Evolutionary conservation across 176 grass and related monocot genomes (phyloP), one percentile per base, ranked within the genome.

Genomic region (Juncus inflexus): DNA sequence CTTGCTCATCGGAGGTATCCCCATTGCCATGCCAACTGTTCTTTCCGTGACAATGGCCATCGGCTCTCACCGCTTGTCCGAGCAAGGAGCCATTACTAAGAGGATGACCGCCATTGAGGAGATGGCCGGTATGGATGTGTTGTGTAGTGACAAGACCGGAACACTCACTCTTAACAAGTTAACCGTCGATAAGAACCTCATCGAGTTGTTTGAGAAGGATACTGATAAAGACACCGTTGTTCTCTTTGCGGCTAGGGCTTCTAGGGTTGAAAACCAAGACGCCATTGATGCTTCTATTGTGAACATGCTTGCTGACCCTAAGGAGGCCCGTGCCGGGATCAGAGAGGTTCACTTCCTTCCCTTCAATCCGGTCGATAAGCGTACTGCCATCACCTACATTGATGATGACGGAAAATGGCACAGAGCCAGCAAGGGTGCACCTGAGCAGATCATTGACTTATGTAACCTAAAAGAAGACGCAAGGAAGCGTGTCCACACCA

Each of bases 101-200:
- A 83, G 91, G 69, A 95, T 95, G 91, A 95, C 91, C 2, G 91
- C 91, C 61, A 95, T 95, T 66, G 91, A 95, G 78, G 91, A 95
- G 65, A 95, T 95, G 91, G 91, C 91, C 12, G 87, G 91, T 50
- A 95, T 95, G 91, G 91, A 95, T 73, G 91, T 95, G 64, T 76
- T 95, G 10, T 95, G 91, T 81, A 95, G 91, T 43, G 91, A 95
- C 72, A 95, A 95, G 86, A 95, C 91, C 4, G 91, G 91, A 0
- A 95, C 91, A 0, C 91, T 95, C 19, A 95, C 91, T 11, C 87
- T 95, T 57, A 95, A 95, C 81, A 95, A 95, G 81, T 86, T 95
- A 52, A 90, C 84, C 16, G 91, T 95, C 7, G 91, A 95, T 73
- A 95, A 80, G 87, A 70, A 40, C 15, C 78, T 95, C 50, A 87